Percentiles rank a stretch among this genome's conserved stretches.
Evolutionary conservation across 495 filamentous ascomycete species (phyloP).

Genomic region (Echria macrotheca): DNA sequence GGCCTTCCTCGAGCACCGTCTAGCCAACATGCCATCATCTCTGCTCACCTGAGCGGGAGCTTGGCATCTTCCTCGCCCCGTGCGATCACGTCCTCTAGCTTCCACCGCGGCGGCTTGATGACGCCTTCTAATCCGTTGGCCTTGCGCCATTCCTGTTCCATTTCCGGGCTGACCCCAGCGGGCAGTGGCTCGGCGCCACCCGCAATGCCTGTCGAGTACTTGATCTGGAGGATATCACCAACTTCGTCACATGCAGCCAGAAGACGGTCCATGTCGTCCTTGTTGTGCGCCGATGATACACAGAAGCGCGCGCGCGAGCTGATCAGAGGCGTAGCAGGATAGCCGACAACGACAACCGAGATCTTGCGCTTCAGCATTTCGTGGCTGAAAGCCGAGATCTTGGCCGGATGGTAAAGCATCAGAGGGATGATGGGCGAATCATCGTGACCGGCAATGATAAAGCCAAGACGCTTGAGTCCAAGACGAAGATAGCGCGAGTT

Average conservation of each 20-base stretch:
- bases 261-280: constrained; percentile 92
- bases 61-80: constrained; percentile 77
- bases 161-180: constrained; percentile 61
- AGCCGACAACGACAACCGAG: constrained; percentile 96
- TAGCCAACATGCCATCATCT: not conserved
- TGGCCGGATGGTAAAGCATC: constrained; percentile 91
- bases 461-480: constrained; percentile 92
- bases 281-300: constrained; percentile 92
- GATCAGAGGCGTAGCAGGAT: constrained; percentile 94
- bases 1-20: constrained; percentile 1
- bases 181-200: constrained; percentile 73
- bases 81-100: constrained; percentile 70
- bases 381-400: constrained; percentile 96
- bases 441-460: constrained; percentile 95
- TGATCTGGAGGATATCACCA: constrained; percentile 85
- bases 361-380: constrained; percentile 98
- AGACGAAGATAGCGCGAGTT: constrained; percentile 97
- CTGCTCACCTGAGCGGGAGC: constrained; percentile 53
- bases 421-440: constrained; percentile 96
- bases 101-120: constrained; percentile 71
- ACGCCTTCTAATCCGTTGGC: constrained; percentile 46
- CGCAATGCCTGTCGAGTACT: constrained; percentile 90
- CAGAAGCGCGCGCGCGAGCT: constrained; percentile 93
- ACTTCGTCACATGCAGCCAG: constrained; percentile 88
- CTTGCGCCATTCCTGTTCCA: constrained; percentile 66